Percentiles rank a stretch among this genome's conserved stretches.
Evolutionary conservation across 805 yeast species (phyloP).

Genomic region (Saccharomycopsis synnaedendra): DNA sequence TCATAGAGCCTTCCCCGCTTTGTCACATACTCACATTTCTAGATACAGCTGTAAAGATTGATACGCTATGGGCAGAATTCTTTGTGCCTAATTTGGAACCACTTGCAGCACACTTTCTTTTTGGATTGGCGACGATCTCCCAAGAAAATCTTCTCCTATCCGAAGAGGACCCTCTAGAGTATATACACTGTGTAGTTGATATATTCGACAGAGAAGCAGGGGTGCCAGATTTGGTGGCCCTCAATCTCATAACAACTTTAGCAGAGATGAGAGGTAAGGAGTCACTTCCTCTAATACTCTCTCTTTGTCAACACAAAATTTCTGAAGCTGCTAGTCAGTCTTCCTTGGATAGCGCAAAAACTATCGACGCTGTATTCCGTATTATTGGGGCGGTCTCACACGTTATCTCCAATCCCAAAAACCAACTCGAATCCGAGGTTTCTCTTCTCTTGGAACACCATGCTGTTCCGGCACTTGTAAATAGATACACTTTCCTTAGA

Average conservation of each 20-base stretch:
- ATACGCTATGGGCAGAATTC: conserved; percentile 46
- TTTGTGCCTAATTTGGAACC: conserved; percentile 55
- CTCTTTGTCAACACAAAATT: conserved; percentile 45
- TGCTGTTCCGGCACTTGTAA: conserved; percentile 62
- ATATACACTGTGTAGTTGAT: conserved; percentile 63
- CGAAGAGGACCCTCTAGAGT: conserved; percentile 83
- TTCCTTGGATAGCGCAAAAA: conserved; percentile 42
- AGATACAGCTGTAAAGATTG: conserved; percentile 50
- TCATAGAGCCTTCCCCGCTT: conserved; percentile 20
- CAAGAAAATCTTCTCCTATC: conserved; percentile 60
- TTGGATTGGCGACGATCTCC: conserved; percentile 63
- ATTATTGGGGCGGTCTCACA: conserved; percentile 65
- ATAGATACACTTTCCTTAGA: conserved; percentile 53
- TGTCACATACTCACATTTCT: conserved; percentile 55
- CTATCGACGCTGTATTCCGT: conserved; percentile 71
- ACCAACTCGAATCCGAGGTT: conserved; percentile 34
- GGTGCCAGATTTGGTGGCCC: conserved; percentile 59
- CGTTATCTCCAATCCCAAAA: conserved; percentile 39
- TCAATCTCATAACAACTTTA: conserved; percentile 59
- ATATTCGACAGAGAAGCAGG: conserved; percentile 46
- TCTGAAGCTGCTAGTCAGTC: conserved; percentile 24
- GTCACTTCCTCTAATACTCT: conserved; percentile 48
- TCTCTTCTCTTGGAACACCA: conserved; percentile 48
- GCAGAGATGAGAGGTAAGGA: conserved; percentile 53
- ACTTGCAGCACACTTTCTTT: conserved; percentile 59